phyloP scores from a whole-genome alignment of 2,329 filamentous ascomycete genomes.

The Curvularia lunata region DNA sequence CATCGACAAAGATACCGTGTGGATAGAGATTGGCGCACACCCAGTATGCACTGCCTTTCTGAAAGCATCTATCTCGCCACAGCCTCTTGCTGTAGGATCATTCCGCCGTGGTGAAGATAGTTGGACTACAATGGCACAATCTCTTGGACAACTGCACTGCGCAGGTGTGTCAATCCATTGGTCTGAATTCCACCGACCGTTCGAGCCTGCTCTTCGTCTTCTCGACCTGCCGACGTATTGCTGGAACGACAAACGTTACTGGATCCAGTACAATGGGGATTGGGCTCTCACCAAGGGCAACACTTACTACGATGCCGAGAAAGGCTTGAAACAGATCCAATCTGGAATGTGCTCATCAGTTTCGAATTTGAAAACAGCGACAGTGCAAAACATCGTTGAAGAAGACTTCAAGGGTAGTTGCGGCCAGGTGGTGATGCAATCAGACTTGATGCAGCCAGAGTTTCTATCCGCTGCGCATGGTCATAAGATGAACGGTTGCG shows the following conservation, averaged over 20 bases:
- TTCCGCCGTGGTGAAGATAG: background rate
- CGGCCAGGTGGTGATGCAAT: constrained; percentile 16
- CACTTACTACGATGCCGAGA: constrained; percentile 3
- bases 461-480: constrained; percentile 24
- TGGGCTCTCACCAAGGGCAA: constrained; percentile 36
- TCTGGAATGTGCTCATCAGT: too few species aligned
- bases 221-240: constrained; percentile 59
- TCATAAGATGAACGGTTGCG: constrained; percentile 6
- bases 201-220: constrained; percentile 54
- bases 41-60: background rate
- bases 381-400: too few species aligned
- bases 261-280: constrained; percentile 42
- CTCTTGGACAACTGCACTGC: background rate
- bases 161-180: constrained; percentile 65
- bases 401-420: too few species aligned
- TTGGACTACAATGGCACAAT: background rate
- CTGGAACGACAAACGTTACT: constrained; percentile 48
- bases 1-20: background rate
- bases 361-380: too few species aligned
- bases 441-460: constrained; percentile 13
- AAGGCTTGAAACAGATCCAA: background rate
- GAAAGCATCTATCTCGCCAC: background rate
- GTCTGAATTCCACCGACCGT: constrained; percentile 65
- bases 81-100: background rate
- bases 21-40: background rate